A percentile compares a stretch with the other conserved stretches of the same genome.
Evolutionary conservation across 73 alveolate genomes (phyloP).

Genomic region (Paramecium sexaurelia): DNA sequence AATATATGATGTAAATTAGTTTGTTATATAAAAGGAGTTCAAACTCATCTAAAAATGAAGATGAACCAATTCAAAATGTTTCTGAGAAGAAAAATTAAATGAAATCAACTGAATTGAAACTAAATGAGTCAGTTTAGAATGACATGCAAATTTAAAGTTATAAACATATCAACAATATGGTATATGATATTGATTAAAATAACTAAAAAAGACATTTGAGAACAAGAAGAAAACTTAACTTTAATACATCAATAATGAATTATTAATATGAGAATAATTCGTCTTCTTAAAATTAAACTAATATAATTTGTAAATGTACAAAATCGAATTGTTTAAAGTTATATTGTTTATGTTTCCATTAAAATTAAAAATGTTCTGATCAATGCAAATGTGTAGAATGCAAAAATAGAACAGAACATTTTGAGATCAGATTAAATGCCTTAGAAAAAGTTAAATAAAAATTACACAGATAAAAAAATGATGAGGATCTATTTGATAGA

Average conservation of each 20-base stretch:
- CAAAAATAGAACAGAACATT: neutral
- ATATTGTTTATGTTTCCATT: neutral
- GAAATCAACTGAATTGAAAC: neutral
- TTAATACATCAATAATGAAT: neutral
- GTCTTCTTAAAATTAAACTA: neutral
- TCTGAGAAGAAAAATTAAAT: neutral
- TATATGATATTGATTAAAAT: neutral
- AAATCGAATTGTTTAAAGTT: neutral
- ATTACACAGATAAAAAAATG: neutral
- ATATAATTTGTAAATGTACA: neutral
- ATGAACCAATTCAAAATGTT: neutral
- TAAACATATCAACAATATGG: neutral
- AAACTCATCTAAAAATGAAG: neutral
- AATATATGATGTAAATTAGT: neutral
- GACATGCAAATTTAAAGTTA: neutral
- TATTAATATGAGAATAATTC: neutral
- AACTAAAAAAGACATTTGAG: neutral
- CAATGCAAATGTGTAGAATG: neutral
- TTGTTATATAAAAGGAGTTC: neutral
- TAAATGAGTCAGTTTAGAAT: neutral
- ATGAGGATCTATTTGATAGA: conserved; percentile 15
- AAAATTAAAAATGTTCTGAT: neutral
- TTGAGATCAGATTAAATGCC: neutral
- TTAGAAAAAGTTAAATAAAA: neutral
- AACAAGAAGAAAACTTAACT: neutral